Evolutionary conservation across 345 rosid species (phyloP).

Genomic region (Salix viminalis): DNA sequence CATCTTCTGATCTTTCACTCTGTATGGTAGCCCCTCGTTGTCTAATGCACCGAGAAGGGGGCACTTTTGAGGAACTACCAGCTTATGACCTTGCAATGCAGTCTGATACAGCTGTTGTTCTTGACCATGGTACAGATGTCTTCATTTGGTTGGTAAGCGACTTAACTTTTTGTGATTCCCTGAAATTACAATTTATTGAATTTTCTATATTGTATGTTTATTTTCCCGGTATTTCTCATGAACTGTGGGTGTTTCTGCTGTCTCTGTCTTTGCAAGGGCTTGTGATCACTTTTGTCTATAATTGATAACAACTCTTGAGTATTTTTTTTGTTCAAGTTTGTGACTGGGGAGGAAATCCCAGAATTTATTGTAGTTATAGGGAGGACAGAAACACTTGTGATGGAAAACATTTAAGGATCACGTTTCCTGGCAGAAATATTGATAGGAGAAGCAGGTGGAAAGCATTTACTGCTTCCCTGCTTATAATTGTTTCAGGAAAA

Average conservation of each 20-base stretch:
- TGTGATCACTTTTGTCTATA: not conserved
- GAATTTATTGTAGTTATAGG: not conserved
- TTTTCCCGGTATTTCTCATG: not conserved
- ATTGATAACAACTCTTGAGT: not conserved
- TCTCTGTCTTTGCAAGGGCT: not conserved
- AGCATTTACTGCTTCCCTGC: not conserved
- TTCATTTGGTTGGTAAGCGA: slow-evolving; percentile 92
- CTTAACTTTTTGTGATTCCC: slow-evolving; percentile 3
- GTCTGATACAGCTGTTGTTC: slow-evolving; percentile 91
- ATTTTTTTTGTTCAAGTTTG: not conserved
- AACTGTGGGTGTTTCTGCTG: not conserved
- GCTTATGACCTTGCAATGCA: slow-evolving; percentile 95
- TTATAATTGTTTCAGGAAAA: not conserved
- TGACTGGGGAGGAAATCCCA: not conserved
- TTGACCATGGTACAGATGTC: slow-evolving; percentile 96
- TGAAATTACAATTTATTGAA: not conserved
- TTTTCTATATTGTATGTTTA: slow-evolving; percentile 3
- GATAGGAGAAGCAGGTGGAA: not conserved
- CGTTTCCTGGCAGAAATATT: not conserved
- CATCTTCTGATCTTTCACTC: slow-evolving; percentile 87
- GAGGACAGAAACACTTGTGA: not conserved
- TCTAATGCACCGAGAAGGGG: slow-evolving; percentile 94
- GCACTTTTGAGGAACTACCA: slow-evolving; percentile 91
- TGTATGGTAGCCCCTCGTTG: slow-evolving; percentile 95
- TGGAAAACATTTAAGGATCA: not conserved